phyloP scores from a whole-genome alignment of 2,329 filamentous ascomycete species.

The Colletotrichum aenigma region DNA sequence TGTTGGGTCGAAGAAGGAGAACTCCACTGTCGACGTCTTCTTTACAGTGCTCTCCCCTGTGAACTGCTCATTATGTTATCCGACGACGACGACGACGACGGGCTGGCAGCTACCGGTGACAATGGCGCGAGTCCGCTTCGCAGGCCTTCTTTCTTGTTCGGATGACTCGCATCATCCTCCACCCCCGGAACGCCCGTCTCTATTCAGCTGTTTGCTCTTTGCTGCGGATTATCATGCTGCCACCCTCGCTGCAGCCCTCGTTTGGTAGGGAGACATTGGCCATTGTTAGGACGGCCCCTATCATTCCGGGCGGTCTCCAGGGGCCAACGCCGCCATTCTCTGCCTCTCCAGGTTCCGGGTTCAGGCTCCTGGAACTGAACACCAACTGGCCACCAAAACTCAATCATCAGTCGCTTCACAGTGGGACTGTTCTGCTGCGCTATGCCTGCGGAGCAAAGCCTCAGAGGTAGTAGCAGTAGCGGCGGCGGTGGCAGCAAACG shows the following conservation, averaged over 20 bases:
- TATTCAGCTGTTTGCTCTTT: neutral
- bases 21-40: neutral
- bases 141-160: neutral
- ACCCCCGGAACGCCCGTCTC: neutral
- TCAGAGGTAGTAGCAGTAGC: neutral
- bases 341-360: neutral
- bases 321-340: neutral
- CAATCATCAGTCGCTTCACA: neutral
- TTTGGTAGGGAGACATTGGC: neutral
- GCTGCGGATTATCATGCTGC: neutral
- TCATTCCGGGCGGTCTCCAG: neutral
- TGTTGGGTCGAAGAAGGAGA: neutral
- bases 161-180: slow-evolving; percentile 11
- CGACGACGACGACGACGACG: neutral
- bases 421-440: neutral
- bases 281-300: neutral
- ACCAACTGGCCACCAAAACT: neutral
- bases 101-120: neutral
- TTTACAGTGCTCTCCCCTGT: neutral
- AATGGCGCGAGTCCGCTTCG: neutral
- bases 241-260: neutral
- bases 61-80: neutral
- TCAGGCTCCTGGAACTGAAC: neutral
- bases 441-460: neutral
- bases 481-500: neutral